Percentiles rank a stretch among this genome's conserved stretches.
phyloP scores from a whole-genome alignment of 768 basidiomycete species.

The Pholiota molesta region DNA sequence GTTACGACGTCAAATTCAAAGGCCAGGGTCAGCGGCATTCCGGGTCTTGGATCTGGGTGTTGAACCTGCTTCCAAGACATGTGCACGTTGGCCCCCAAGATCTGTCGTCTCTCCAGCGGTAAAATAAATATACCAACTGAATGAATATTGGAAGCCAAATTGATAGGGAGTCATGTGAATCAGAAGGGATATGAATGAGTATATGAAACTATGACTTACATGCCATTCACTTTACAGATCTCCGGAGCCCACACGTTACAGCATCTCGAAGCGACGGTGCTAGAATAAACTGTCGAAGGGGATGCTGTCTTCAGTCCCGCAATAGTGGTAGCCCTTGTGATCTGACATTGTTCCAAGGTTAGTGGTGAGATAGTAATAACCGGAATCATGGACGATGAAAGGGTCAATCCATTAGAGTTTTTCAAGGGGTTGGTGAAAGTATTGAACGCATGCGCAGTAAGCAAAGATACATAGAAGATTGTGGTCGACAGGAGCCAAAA shows the following conservation, averaged over 20 bases:
- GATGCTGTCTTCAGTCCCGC: background rate
- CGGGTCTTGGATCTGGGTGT: background rate
- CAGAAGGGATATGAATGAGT: background rate
- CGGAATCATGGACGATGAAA: background rate
- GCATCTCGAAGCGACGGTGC: background rate
- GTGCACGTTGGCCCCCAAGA: background rate
- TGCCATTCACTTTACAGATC: background rate
- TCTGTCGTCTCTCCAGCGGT: background rate
- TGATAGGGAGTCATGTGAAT: background rate
- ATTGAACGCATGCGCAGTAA: background rate
- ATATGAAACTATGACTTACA: background rate
- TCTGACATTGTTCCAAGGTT: background rate
- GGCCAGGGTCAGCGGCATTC: background rate
- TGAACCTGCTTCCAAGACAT: background rate
- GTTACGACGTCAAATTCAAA: background rate
- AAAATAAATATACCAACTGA: background rate
- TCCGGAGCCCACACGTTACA: background rate
- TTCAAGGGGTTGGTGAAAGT: no score
- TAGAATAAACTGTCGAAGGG: background rate
- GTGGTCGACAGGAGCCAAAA: slow-evolving; percentile 3
- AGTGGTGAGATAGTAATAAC: background rate
- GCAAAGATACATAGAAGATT: background rate
- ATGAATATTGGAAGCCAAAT: background rate
- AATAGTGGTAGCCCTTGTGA: background rate
- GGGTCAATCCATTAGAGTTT: background rate